Percentiles rank a stretch among this genome's conserved stretches.
Evolutionary conservation across 2,329 filamentous ascomycete genomes (phyloP).

Genomic region (Alternaria novae-zelandiae): DNA sequence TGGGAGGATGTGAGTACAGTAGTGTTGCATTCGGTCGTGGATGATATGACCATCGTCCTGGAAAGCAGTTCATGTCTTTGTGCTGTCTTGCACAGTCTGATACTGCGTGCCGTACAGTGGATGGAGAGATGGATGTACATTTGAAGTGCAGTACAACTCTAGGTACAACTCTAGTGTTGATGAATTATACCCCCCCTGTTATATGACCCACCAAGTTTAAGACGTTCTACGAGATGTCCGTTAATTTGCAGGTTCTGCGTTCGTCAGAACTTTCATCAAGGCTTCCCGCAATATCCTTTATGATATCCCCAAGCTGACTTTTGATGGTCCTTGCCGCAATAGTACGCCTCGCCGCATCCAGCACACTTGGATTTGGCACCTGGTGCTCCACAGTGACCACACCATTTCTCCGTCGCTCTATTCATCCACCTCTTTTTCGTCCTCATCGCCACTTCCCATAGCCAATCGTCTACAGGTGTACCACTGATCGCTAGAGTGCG

Average conservation of each 20-base stretch:
- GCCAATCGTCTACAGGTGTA: conserved; percentile 1
- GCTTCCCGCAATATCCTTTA: background rate
- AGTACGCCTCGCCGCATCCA: conserved; percentile 1
- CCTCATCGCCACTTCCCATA: background rate
- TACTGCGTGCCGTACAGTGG: background rate
- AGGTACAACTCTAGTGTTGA: background rate
- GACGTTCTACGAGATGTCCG: background rate
- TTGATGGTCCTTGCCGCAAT: conserved; percentile 1
- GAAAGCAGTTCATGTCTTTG: background rate
- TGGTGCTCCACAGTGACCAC: conserved; percentile 3
- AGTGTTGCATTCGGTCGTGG: background rate
- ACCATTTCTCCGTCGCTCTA: background rate
- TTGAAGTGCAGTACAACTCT: background rate
- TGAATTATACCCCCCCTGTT: background rate
- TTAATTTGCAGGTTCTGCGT: background rate
- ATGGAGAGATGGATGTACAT: background rate
- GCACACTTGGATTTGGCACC: background rate
- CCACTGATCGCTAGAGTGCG: background rate
- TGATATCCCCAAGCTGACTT: background rate
- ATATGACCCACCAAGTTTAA: background rate
- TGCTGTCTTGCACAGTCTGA: background rate
- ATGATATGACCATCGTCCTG: background rate
- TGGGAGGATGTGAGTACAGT: conserved; percentile 6
- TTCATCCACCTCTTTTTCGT: background rate
- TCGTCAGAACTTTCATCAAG: background rate